Percentiles rank a stretch among this genome's conserved stretches.
Evolutionary conservation across 345 rosid species (phyloP).

Genomic region (Euclidium syriacum): DNA sequence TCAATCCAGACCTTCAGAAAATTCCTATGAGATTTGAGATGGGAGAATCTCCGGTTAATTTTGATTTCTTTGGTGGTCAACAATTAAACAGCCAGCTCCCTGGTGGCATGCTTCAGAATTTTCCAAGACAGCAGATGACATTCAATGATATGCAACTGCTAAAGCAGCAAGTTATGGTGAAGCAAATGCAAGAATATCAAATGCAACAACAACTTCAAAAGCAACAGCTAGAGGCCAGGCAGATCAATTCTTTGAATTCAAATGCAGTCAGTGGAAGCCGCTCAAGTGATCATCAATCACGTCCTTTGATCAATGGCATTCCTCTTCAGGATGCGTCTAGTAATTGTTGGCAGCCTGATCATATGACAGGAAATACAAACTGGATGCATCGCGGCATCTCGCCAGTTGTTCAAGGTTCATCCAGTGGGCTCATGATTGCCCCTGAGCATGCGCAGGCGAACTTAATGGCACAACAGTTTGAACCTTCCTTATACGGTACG

Average conservation of each 20-base stretch:
- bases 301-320: constrained; percentile 48
- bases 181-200: constrained; percentile 76
- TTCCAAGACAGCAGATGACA: constrained; percentile 68
- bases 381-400: constrained; percentile 48
- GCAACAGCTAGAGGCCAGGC: constrained; percentile 52
- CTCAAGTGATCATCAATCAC: constrained; percentile 35
- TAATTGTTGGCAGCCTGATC: constrained; percentile 58
- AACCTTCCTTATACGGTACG: constrained; percentile 66
- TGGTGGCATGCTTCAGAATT: constrained; percentile 55
- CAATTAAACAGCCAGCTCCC: constrained; percentile 56
- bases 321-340: constrained; percentile 59
- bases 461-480: constrained; percentile 52
- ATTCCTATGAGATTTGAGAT: constrained; percentile 44
- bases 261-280: constrained; percentile 44
- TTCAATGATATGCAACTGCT: constrained; percentile 67
- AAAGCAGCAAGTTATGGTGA: constrained; percentile 66
- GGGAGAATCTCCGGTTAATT: constrained; percentile 64
- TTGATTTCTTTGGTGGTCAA: constrained; percentile 60
- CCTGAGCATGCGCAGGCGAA: constrained; percentile 58
- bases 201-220: constrained; percentile 61
- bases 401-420: constrained; percentile 50
- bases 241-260: constrained; percentile 43
- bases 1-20: constrained; percentile 46
- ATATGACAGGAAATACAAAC: constrained; percentile 44
- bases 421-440: constrained; percentile 49